phyloP scores from a whole-genome alignment of 305 asterid genomes.

The Fraxinus dipetala region DNA sequence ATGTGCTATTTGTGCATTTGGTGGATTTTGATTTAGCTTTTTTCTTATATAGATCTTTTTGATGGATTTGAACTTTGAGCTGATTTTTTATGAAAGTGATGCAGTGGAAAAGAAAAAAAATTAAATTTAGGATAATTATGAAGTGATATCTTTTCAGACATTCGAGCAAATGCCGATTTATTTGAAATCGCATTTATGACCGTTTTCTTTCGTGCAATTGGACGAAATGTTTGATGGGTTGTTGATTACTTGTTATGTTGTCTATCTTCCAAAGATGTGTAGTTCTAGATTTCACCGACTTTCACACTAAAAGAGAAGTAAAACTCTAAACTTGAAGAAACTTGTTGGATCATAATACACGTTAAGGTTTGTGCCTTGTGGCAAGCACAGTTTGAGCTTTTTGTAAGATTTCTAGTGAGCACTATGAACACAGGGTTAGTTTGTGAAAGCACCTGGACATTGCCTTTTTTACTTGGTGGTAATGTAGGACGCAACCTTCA shows the following conservation, averaged over 20 bases:
- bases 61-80: neutral
- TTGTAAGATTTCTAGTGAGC: neutral
- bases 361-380: too few species aligned
- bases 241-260: too few species aligned
- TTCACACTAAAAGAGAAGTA: too few species aligned
- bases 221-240: too few species aligned
- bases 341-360: too few species aligned
- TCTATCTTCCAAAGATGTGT: too few species aligned
- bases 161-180: neutral
- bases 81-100: slow-evolving; percentile 12
- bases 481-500: neutral
- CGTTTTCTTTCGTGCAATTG: neutral
- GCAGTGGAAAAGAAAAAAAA: neutral
- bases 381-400: too few species aligned
- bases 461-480: neutral
- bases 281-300: too few species aligned
- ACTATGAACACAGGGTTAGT: neutral
- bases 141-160: neutral
- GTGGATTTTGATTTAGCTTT: neutral
- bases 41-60: neutral
- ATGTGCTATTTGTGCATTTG: neutral
- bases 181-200: slow-evolving; percentile 1
- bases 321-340: too few species aligned
- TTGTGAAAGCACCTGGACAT: neutral
- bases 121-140: neutral